Conservation (phyloP, 441 rosid genomes). For the Sinapis alba region DNA sequence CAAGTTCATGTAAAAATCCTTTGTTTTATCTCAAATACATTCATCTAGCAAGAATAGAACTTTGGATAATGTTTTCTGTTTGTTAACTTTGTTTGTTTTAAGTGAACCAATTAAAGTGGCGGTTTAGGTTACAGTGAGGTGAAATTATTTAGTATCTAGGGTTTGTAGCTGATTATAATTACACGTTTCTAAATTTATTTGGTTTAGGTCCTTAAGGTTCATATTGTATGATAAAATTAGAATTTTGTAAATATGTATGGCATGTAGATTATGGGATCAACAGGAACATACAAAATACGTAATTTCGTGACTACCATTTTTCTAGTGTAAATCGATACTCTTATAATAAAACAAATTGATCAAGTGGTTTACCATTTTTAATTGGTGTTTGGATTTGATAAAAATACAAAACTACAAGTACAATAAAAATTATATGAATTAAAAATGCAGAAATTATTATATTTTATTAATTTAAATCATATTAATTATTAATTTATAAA, state of each 20-base stretch:
- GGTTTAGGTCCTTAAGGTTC: neutral
- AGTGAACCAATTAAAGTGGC: neutral
- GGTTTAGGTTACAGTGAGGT: neutral
- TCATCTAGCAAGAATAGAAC: neutral
- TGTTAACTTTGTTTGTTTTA: neutral
- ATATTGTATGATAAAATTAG: neutral
- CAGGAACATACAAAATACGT: neutral
- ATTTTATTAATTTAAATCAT: neutral
- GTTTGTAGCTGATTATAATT: neutral
- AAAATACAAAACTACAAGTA: neutral
- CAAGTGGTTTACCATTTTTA: neutral
- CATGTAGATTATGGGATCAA: conserved; percentile 4
- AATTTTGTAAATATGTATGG: neutral
- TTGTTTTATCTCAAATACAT: conserved; percentile 15
- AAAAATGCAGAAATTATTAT: neutral
- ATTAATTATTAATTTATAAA: neutral
- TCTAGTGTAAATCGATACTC: neutral
- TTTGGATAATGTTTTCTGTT: neutral
- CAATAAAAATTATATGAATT: neutral
- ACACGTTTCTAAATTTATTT: neutral
- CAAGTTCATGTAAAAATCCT: conserved; percentile 11
- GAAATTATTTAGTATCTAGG: neutral
- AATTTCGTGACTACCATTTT: neutral
- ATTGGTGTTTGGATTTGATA: neutral
- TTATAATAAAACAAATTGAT: neutral